phyloP scores from a whole-genome alignment of 2,329 filamentous ascomycete genomes.

The Atkinsonella hypoxylon region DNA sequence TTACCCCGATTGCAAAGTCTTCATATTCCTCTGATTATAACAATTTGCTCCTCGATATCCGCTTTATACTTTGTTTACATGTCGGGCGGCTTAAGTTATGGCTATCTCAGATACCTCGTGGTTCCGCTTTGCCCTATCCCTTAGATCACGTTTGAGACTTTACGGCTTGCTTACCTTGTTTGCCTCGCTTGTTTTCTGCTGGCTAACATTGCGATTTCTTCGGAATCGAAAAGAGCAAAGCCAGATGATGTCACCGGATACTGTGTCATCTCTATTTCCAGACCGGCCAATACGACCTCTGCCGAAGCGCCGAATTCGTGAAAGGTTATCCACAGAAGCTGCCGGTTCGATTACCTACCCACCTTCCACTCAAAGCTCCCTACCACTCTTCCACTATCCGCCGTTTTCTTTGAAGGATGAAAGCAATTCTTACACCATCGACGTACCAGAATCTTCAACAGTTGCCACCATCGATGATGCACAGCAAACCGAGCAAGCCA shows the following conservation, averaged over 20 bases:
- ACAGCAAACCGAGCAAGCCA: not conserved
- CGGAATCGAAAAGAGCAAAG: conserved; percentile 26
- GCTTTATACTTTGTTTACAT: conserved; percentile 2
- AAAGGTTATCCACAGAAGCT: conserved; percentile 74
- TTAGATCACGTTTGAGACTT: conserved; percentile 7
- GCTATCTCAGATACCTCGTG: not conserved
- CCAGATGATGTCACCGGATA: conserved; percentile 56
- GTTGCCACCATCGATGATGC: not conserved
- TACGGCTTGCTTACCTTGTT: conserved; percentile 8
- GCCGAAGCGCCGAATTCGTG: conserved; percentile 77
- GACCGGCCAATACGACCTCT: conserved; percentile 88
- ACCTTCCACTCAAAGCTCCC: conserved; percentile 55
- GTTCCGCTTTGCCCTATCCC: conserved; percentile 3
- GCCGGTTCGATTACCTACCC: conserved; percentile 76
- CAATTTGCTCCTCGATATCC: not conserved
- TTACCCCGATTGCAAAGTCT: not conserved
- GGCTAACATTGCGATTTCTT: conserved; percentile 17
- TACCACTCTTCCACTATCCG: conserved; percentile 57
- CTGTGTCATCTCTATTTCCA: conserved; percentile 68
- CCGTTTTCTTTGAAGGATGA: conserved; percentile 44
- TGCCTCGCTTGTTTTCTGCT: conserved; percentile 11
- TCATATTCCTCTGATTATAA: not conserved
- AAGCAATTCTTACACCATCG: conserved; percentile 10
- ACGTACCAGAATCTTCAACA: not conserved
- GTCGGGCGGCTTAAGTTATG: conserved; percentile 6